Base-by-base conservation (phyloP, 164 flowering plant genomes). In the Liriodendron chinense region DNA sequence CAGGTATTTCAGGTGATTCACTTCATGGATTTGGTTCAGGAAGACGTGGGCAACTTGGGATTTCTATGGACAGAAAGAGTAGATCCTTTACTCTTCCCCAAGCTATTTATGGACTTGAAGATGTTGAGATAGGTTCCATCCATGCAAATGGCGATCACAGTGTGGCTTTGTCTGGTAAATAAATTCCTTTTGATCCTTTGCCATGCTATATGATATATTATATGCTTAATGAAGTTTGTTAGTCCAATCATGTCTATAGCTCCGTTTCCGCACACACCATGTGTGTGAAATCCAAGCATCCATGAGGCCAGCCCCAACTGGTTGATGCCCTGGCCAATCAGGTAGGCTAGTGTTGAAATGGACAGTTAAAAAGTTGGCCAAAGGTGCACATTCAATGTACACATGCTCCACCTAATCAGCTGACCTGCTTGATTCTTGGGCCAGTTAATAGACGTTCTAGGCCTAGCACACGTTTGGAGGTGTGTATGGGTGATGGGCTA, bases 101-200 rank as follows among this genome's bases (percentile, higher is more conserved):
- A 71, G 59, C 74, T 74, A 80, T 82, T 74, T 22, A 70, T 57
- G 92, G 90, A 57, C 74, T 93, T 66, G 84, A 86, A 75, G 84
- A 80, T 72, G 82, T 80, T 77, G 82, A 83, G 61, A 80, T 90
- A 14, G 61, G 47, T 16, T 65, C 75, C 68, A 75, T 95, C 49
- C 22, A n/a, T 81, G 96, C 97, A n/a, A 91, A 89, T 87, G 97
- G 99, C 74, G 98, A 93, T 86, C 97, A 91, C 73, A 95, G 96
- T 82, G 92, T 90, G n/a, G 95, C 97, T 78, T 74, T 91, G 77
- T 88, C 92, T 75, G 84, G 98, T 95, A 72, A 79, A 34, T 34
- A 82, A 82, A 23, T 50, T 69, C 25, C n/a, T n/a, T 57, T 57
- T 34, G 43, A 13, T 53, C 59, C 59, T 53, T 0, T 12, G 59